These are phyloP conservation scores for Brassica cretica DNA, from an alignment of 345 rosid species.

Conservation along the genomic window DNA sequence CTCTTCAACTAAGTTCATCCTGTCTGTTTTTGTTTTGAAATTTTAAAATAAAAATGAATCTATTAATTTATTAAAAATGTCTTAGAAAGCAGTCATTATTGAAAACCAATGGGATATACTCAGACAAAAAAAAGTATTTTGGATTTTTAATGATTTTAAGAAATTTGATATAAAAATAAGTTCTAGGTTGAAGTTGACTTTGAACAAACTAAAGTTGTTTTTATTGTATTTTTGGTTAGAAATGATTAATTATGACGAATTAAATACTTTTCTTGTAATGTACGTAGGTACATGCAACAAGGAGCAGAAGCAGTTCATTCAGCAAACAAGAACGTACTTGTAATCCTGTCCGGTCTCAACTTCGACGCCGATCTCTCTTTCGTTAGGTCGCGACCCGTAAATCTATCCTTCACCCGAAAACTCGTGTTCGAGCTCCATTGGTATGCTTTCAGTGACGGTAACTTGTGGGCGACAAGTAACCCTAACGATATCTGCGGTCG, in stretches of 20 bases:
- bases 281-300: constrained; percentile 58
- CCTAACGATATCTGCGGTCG: constrained; percentile 75
- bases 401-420: constrained; percentile 59
- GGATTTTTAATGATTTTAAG: no score
- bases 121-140: no score
- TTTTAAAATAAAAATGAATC: no score
- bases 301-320: constrained; percentile 89
- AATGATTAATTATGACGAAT: no score
- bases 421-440: constrained; percentile 74
- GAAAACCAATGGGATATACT: no score
- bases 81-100: no score
- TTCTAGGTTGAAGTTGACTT: no score
- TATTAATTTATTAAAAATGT: no score
- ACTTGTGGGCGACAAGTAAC: constrained; percentile 63
- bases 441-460: constrained; percentile 62
- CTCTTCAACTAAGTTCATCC: no score
- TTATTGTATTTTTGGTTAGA: no score
- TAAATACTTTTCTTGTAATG: not conserved
- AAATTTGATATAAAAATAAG: no score
- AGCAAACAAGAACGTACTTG: constrained; percentile 72
- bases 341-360: constrained; percentile 72
- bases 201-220: not conserved
- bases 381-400: constrained; percentile 46
- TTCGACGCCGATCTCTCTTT: constrained; percentile 71
- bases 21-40: no score